These are phyloP conservation scores for Sporothrix inflata DNA, from an alignment of 2,329 filamentous ascomycete species.

Conservation along the genomic window DNA sequence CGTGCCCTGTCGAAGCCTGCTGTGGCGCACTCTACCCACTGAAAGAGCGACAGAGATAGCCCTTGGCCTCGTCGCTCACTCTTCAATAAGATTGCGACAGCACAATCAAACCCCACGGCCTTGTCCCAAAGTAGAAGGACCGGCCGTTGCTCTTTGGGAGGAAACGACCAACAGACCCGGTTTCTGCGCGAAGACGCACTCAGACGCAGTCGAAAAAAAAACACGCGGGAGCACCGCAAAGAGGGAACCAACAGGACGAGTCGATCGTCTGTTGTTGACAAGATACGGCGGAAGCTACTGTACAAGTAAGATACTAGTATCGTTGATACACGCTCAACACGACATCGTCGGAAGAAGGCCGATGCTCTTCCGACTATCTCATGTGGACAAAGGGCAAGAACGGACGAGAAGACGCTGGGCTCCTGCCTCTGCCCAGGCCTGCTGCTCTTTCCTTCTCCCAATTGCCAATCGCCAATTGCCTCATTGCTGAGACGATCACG, in stretches of 20 bases:
- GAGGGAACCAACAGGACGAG: not conserved
- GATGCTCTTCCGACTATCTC: not conserved
- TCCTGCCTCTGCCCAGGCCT: not conserved
- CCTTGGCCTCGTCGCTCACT: not conserved
- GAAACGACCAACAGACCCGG: constrained; percentile 1
- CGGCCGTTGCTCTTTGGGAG: constrained; percentile 4
- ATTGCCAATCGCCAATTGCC: constrained; percentile 7
- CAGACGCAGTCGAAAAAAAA: not conserved
- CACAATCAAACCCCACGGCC: constrained; percentile 14
- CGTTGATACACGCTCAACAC: no score
- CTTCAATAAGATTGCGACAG: constrained; percentile 18
- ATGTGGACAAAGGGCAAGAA: not conserved
- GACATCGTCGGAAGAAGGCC: not conserved
- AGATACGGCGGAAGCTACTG: not conserved
- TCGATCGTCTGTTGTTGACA: not conserved
- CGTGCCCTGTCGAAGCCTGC: not conserved
- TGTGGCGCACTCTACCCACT: not conserved
- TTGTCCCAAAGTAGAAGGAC: constrained; percentile 29
- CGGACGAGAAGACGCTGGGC: not conserved
- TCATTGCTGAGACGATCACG: constrained; percentile 23
- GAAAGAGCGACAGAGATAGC: not conserved
- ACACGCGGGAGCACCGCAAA: not conserved
- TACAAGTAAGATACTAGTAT: no score
- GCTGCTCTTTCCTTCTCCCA: not conserved
- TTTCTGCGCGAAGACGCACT: not conserved